phyloP scores from a whole-genome alignment of 2,329 filamentous ascomycete genomes.

The Pseudopithomyces chartarum region DNA sequence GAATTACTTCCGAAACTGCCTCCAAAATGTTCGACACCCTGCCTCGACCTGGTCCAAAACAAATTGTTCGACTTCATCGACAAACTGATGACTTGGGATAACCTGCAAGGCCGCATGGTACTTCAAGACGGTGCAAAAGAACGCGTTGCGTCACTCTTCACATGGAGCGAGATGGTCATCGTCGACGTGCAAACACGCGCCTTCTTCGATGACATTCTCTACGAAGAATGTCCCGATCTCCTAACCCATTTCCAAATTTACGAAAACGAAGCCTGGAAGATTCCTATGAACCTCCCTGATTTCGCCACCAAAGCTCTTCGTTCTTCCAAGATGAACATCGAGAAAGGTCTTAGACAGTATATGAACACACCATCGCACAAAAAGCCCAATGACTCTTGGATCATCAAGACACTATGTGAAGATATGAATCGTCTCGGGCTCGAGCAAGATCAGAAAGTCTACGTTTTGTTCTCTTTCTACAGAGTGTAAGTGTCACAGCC shows the following conservation, averaged over 20 bases:
- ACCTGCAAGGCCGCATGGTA: neutral
- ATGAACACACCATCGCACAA: neutral
- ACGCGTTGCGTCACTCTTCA: conserved; percentile 1
- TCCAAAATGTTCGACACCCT: conserved; percentile 1
- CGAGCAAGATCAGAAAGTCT: neutral
- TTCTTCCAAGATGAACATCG: neutral
- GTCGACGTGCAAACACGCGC: conserved; percentile 5
- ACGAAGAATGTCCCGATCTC: conserved; percentile 4
- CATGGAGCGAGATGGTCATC: neutral
- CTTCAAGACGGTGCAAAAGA: conserved; percentile 1
- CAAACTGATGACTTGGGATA: neutral
- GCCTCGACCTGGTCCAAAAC: neutral
- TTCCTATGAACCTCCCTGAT: neutral
- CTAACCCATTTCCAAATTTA: neutral
- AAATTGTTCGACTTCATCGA: neutral
- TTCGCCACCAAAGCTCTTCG: conserved; percentile 1
- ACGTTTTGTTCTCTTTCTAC: conserved; percentile 5
- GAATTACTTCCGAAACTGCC: neutral
- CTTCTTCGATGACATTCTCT: conserved; percentile 7
- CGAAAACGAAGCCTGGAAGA: conserved; percentile 7
- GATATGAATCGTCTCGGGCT: neutral
- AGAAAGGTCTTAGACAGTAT: neutral
- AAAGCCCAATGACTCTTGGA: neutral
- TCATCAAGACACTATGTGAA: conserved; percentile 1
- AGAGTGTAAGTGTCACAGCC: neutral